Evolutionary conservation across 176 grass and related monocot species (phyloP), one percentile per base, ranked within the genome.

Genomic region (Oryza longistaminata): DNA sequence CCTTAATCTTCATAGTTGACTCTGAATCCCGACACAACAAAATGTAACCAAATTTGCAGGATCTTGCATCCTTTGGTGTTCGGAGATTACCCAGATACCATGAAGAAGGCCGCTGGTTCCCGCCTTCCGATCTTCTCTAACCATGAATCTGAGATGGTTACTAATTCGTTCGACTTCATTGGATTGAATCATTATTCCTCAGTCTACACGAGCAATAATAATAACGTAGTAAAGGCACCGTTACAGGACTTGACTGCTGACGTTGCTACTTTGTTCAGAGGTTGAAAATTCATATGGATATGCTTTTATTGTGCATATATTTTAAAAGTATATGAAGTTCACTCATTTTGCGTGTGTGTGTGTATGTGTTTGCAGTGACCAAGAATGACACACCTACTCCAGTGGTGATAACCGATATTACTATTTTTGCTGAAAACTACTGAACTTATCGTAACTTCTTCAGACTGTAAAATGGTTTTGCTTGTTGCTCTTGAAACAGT

Each of bases 181-280:
- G 88, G 88, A 25, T 29, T 93, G 40, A 93, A 93, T 88, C 82
- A 93, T 70, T 93, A 93, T 31, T 33, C 25, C 31, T 90, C 92
- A 24, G 0, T 67, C 0, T 93, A 86, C 7, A n/a, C 78, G 26
- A 78, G 17, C 26, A 89, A 90, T 33, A 74, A 84, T 48, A 62
- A 66, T n/a, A 49, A 81, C 10, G 31, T 15, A 14, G 21, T 34
- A 25, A 78, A 73, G 6, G 13, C 34, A 14, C 31, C 60, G 17
- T 82, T 44, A 8, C 70, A 78, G 16, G 90, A 88, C 66, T 82
- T 21, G 11, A 31, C 44, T 46, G 43, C 24, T 9, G 72, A 74
- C 24, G 11, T 74, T 29, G 39, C 70, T 12, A 25, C 70, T 45
- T 45, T 72, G 40, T 72, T 72, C 40, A 72, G 70, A 72, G 70